phyloP scores from a whole-genome alignment of 305 asterid species.

The Fraxinus sp. region DNA sequence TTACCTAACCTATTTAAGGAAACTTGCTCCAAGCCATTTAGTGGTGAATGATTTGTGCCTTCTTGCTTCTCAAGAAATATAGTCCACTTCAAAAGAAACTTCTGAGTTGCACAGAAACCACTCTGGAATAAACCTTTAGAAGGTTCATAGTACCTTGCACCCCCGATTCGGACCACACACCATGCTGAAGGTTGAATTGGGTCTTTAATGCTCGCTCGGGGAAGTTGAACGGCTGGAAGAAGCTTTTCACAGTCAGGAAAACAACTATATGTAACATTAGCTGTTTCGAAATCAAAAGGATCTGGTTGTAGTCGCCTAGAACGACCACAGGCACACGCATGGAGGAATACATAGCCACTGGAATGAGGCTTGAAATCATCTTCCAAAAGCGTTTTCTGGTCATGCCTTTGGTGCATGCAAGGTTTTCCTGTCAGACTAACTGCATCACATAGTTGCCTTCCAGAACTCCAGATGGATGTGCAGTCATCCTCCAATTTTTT shows the following conservation, averaged over 20 bases:
- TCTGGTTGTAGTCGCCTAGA: constrained; percentile 74
- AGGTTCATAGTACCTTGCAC: constrained; percentile 77
- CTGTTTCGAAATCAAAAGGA: constrained; percentile 86
- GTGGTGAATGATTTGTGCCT: constrained; percentile 26
- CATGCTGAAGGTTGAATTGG: constrained; percentile 62
- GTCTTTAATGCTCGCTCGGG: constrained; percentile 48
- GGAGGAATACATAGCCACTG: constrained; percentile 90
- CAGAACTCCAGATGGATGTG: constrained; percentile 77
- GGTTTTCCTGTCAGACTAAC: constrained; percentile 95
- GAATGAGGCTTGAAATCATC: constrained; percentile 63
- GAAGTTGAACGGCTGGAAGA: constrained; percentile 65
- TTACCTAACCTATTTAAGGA: constrained; percentile 27
- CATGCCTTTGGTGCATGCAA: constrained; percentile 85
- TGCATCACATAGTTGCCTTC: constrained; percentile 93
- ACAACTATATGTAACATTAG: constrained; percentile 50
- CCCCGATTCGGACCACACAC: constrained; percentile 84
- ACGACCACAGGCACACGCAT: constrained; percentile 99
- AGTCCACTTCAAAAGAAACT: constrained; percentile 73
- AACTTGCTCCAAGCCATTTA: constrained; percentile 34
- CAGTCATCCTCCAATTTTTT: constrained; percentile 77
- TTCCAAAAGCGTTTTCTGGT: constrained; percentile 30
- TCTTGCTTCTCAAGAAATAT: constrained; percentile 55
- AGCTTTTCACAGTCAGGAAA: constrained; percentile 88
- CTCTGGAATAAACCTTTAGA: constrained; percentile 88
- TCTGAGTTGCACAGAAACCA: constrained; percentile 74